These are phyloP conservation scores for Botrytis porri DNA, from an alignment of 2,329 filamentous ascomycete species.

Conservation along the genomic window DNA sequence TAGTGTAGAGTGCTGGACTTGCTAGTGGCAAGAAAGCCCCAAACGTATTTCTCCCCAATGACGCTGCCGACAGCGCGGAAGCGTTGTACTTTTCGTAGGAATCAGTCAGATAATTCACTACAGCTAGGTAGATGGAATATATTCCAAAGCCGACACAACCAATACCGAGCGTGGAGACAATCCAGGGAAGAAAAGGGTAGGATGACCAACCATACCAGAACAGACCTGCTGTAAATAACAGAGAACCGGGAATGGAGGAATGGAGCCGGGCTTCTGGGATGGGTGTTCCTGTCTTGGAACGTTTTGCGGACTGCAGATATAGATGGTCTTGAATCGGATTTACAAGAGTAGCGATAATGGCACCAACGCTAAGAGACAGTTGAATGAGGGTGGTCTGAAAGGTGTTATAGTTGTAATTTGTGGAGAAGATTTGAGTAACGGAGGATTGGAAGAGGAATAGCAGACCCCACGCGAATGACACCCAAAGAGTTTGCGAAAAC, in stretches of 20 bases:
- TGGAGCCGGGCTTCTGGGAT: conserved; percentile 73
- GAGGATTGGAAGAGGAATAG: conserved; percentile 23
- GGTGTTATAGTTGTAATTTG: conserved; percentile 57
- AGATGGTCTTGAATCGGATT: conserved; percentile 20
- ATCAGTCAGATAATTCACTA: conserved; percentile 11
- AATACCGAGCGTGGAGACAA: conserved; percentile 3
- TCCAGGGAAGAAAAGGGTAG: conserved; percentile 11
- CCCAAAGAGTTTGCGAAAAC: conserved; percentile 66
- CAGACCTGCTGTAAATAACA: conserved; percentile 71
- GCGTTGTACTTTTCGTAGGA: conserved; percentile 14
- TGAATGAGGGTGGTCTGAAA: conserved; percentile 44
- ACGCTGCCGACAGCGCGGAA: conserved; percentile 4
- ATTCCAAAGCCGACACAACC: conserved; percentile 5
- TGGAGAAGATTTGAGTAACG: conserved; percentile 60
- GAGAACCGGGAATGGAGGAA: conserved; percentile 71
- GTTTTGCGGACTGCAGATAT: conserved; percentile 16
- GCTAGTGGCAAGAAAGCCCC: conserved; percentile 9
- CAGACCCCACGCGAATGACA: conserved; percentile 20
- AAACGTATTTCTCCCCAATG: neutral
- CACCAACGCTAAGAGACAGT: conserved; percentile 19
- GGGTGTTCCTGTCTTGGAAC: conserved; percentile 18
- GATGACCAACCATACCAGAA: conserved; percentile 61
- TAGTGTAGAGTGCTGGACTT: conserved; percentile 1
- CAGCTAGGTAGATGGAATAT: conserved; percentile 2
- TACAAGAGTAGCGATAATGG: conserved; percentile 19